Base-by-base conservation (phyloP, 352 stramenopile genomes). In the Pythium biforme region DNA sequence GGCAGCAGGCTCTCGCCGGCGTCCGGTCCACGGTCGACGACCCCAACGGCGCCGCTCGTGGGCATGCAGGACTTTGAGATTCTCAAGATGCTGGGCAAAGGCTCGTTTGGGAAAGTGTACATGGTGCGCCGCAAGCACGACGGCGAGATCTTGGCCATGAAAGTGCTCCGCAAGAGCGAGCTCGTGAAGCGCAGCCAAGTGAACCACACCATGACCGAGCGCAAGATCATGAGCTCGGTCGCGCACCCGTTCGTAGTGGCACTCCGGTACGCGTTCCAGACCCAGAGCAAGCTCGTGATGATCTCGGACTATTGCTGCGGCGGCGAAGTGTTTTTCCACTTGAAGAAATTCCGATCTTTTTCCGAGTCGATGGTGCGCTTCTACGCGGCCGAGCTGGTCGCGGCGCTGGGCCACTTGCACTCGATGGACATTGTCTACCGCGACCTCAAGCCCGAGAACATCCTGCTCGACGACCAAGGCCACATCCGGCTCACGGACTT, bases 101-200 rank as follows among this genome's bases (percentile, higher is more conserved):
- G 96, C 29, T 98, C 86, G 7, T 98, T 98, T 74, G 95, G 94
- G 69, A 98, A 99, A 69, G 97, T 99, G 29, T 99, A 99, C 74
- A 90, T 99, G 52, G 97, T 98, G 8, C 83, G 88, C 54, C 91
- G 98, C 65, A 92, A 93, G 34, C 60, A 62, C 7, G 73, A 70
- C 4, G 71, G 73, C 14, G 81, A 90, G 55, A 89, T 94, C 41
- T 67, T 90, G 43, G 87, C 87, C n/a, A 96, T 96, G 86, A 96
- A 96, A 59, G 86, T 96, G 25, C 66, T 96, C 31, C 81, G 88
- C 33, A 96, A 96, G 66, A 79, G 80, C 47, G 85, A 96, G 62
- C 67, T 96, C n/a, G 83, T 96, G 34, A 92, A 96, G 68, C 85
- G 86, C 41, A 92, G 85, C 54, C 87, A 96, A 63, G 87, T 96